Base-by-base conservation (phyloP, 2,329 filamentous ascomycete genomes). In the Talaromyces sp. region DNA sequence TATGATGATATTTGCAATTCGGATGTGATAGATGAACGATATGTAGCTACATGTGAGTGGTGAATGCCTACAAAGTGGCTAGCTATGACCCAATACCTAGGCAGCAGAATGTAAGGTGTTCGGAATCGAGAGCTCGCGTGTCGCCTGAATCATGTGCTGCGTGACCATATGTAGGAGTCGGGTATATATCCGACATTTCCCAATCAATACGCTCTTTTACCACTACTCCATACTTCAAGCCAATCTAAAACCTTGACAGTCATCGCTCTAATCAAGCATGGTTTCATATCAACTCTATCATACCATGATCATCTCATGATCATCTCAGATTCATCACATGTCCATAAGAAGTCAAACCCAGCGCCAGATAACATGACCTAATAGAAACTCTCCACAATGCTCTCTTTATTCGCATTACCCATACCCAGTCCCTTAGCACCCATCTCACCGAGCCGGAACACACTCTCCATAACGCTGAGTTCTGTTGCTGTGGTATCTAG, bases 321-420 rank as follows among this genome's bases (percentile, higher is more conserved):
- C 13, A 54, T 54, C 50, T 35, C 50, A 54, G n/a, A 54, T 19
- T 54, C 50, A 19, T 56, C 52, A 56, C 52, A 39, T 15, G 52
- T 39, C 52, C 52, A 37, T 13, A 54, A 22, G 8, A 54, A 35
- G 22, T 3, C 22, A 54, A 11, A 54, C 27, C 27, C 50, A 11
- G 50, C 31, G 33, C 52, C 52, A 25, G 33, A 56, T 56, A 56
- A 56, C 52, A 56, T 56, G 52, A 37, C n/a, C 37, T 85, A 99
- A 84, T 99, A 99, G 83, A 98, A 99, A 73, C 92, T 96, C 84
- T 99, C 95, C 68, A 99, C 95, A 87, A 99, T 96, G 70, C 93
- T 95, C 79, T 98, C 94, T 87, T 97, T 98, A 84, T 97, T 89
- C 71, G 72, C 70, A 66, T 70, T 73, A 25, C 70, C 73, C 61